Evolutionary conservation across 179 eudicot genomes (phyloP).

Genomic region (Actinidia chinensis): DNA sequence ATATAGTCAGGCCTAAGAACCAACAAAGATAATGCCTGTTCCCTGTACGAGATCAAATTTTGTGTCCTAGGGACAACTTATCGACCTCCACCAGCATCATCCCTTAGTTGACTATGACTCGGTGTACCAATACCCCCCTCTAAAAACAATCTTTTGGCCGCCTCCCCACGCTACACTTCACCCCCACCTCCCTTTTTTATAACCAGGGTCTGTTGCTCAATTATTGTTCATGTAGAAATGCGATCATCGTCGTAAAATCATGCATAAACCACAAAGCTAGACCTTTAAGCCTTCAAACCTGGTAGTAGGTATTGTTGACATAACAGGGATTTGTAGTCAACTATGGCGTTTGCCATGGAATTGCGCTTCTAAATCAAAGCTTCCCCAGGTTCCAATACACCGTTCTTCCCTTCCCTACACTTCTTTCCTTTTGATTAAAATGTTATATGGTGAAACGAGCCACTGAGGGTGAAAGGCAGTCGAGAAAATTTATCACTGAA

Average conservation of each 20-base stretch:
- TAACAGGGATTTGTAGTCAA: background rate
- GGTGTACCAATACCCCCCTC: background rate
- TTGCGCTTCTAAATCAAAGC: background rate
- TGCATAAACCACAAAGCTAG: background rate
- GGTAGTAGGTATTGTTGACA: background rate
- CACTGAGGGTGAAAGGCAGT: background rate
- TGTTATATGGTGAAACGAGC: background rate
- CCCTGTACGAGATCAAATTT: background rate
- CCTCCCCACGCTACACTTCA: no score
- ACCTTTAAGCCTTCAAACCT: no score
- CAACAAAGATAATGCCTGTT: background rate
- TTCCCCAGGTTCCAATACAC: background rate
- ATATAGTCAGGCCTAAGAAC: background rate
- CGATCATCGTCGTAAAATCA: background rate
- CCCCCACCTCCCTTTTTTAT: no score
- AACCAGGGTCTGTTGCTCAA: no score
- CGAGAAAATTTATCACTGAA: background rate
- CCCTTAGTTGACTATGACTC: background rate
- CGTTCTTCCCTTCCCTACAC: no score
- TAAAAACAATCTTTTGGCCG: no score
- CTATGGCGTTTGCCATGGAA: background rate
- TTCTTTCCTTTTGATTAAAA: background rate
- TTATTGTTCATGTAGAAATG: background rate
- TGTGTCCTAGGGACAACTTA: background rate
- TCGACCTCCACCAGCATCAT: conserved; percentile 1